These are phyloP conservation scores for Circinella minor DNA, from an alignment of 371 early-diverging fungal genomes.

Conservation along the genomic window DNA sequence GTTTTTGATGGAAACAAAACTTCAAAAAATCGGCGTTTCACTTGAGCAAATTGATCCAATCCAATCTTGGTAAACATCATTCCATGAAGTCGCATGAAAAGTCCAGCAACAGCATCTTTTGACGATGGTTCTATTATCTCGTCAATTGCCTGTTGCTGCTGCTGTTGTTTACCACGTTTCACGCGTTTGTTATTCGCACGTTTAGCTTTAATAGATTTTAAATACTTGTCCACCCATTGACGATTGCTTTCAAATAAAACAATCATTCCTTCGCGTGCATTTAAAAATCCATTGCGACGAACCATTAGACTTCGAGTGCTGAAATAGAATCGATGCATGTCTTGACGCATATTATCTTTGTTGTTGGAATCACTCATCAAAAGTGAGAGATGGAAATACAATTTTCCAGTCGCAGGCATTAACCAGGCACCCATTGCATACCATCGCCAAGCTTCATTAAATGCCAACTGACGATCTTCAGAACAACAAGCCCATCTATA, in stretches of 20 bases:
- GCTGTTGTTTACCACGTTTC: conserved; percentile 10
- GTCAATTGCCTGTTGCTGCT: conserved; percentile 9
- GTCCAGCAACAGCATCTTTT: conserved; percentile 34
- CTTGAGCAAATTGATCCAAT: conserved; percentile 56
- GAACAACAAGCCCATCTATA: conserved; percentile 56
- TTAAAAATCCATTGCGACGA: conserved; percentile 48
- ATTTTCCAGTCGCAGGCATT: conserved; percentile 61
- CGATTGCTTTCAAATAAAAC: conserved; percentile 51
- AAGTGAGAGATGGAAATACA: conserved; percentile 48
- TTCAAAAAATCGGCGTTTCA: conserved; percentile 43
- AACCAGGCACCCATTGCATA: conserved; percentile 62
- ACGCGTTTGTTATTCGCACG: conserved; percentile 7
- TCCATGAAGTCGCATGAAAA: conserved; percentile 63
- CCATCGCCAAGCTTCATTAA: conserved; percentile 54
- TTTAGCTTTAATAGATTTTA: conserved; percentile 12
- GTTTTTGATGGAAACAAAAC: conserved; percentile 25
- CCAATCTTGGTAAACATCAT: conserved; percentile 73
- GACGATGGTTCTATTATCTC: background rate
- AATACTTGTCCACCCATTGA: conserved; percentile 36
- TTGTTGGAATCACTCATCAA: conserved; percentile 20
- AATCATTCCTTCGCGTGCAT: conserved; percentile 51
- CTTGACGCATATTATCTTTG: conserved; percentile 13
- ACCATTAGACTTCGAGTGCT: conserved; percentile 53
- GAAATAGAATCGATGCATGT: conserved; percentile 47
- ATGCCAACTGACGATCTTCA: conserved; percentile 26